Percentiles rank a stretch among this genome's conserved stretches.
Evolutionary conservation across 306 rosid genomes (phyloP).

Genomic region (Quercus mongolica): DNA sequence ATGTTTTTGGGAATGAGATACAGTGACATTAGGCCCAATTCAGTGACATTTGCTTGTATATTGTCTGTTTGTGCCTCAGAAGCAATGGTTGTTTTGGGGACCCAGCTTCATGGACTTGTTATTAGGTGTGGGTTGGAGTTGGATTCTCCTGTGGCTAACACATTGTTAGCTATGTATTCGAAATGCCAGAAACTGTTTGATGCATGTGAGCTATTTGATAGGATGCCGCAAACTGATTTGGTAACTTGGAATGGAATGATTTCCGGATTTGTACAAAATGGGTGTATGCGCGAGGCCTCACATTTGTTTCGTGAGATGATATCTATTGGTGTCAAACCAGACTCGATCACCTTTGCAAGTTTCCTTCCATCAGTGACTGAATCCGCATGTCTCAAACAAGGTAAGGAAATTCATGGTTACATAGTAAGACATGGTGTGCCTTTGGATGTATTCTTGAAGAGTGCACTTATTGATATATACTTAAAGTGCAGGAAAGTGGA

Average conservation of each 20-base stretch:
- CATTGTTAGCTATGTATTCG: conserved; percentile 60
- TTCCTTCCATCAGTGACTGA: conserved; percentile 63
- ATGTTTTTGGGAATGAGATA: conserved; percentile 54
- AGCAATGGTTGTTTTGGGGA: conserved; percentile 48
- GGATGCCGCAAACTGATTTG: conserved; percentile 48
- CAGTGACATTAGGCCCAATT: conserved; percentile 36
- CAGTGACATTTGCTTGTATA: conserved; percentile 57
- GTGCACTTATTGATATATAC: conserved; percentile 64
- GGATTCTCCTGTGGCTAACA: conserved; percentile 57
- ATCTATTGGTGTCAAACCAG: conserved; percentile 56
- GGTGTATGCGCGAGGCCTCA: conserved; percentile 48
- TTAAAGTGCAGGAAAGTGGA: conserved; percentile 56
- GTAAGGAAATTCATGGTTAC: conserved; percentile 68
- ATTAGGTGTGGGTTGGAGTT: conserved; percentile 52
- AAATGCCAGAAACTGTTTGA: conserved; percentile 48
- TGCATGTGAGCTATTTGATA: conserved; percentile 47
- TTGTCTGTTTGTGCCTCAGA: conserved; percentile 57
- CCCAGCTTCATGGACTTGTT: conserved; percentile 71
- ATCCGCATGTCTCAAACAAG: conserved; percentile 41
- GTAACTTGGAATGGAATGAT: conserved; percentile 78
- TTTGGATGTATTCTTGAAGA: conserved; percentile 64
- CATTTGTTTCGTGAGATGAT: conserved; percentile 53
- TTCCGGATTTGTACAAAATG: conserved; percentile 69
- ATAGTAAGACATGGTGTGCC: conserved; percentile 46
- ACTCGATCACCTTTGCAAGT: conserved; percentile 61